phyloP scores from a whole-genome alignment of 305 asterid genomes.

The Galium porrigens region DNA sequence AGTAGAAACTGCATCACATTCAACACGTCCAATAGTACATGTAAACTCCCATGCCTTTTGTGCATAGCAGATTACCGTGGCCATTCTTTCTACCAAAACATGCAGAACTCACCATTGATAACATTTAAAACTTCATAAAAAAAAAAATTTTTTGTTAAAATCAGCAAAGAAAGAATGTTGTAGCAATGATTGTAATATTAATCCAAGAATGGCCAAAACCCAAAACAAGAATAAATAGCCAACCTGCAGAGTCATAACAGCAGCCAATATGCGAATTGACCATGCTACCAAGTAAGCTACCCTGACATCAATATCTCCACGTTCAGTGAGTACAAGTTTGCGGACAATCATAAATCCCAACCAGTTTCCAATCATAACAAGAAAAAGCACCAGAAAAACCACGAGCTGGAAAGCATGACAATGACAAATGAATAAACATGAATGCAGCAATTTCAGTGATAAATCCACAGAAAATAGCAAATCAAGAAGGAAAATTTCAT shows the following conservation, averaged over 20 bases:
- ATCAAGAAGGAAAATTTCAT: background rate
- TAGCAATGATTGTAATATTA: background rate
- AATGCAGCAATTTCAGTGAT: background rate
- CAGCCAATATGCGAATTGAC: conserved; percentile 60
- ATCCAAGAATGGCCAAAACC: background rate
- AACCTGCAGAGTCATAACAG: conserved; percentile 77
- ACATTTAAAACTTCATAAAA: too few species aligned
- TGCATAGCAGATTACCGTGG: too few species aligned
- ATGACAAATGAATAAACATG: conserved; percentile 10
- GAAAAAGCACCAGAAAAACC: conserved; percentile 46
- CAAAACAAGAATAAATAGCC: background rate
- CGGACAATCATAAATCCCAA: conserved; percentile 88
- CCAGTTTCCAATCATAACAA: conserved; percentile 70
- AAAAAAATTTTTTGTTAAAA: background rate
- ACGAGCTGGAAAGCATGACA: conserved; percentile 41
- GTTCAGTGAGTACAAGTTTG: conserved; percentile 63
- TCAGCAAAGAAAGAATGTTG: background rate
- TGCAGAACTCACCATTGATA: too few species aligned
- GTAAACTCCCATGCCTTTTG: too few species aligned
- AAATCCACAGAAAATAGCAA: background rate
- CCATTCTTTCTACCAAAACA: too few species aligned
- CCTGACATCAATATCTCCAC: too few species aligned
- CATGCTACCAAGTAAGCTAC: too few species aligned
- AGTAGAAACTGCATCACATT: too few species aligned
- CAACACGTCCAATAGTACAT: too few species aligned